Evolutionary conservation across 345 rosid species (phyloP), one percentile per base, ranked within the genome.

Genomic region (Eutrema heterophyllum): DNA sequence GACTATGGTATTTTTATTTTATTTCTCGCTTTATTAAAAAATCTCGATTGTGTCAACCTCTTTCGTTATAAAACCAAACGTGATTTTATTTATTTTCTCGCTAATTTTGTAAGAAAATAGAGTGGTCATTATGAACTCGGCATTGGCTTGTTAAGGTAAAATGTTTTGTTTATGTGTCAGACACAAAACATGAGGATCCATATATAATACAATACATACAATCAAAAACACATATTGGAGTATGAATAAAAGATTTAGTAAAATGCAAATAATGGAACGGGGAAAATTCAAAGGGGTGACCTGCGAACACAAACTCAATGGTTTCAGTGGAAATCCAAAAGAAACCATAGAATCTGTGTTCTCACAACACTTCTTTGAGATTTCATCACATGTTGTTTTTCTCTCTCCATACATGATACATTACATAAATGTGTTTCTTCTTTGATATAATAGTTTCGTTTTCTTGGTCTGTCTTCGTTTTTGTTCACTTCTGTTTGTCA

Each of bases 221-320:
- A 21, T 12, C 14, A 35, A 36, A 33, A 6, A 63, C 1, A 41
- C 4, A 32, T 2, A 46, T 4, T 56, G 24, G 59, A 56, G 12
- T 24, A 64, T 24, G 50, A 52, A 53, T 9, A 0, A 64, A 52
- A 33, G 18, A 32, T 13, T 9, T 15, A 14, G 38, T 40, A 41
- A 45, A 38, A 32, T 64, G 30, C 24, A 45, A 60, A 43, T 32
- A 21, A 15, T 40, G 13, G n/a, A 68, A 43, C 41, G 44, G 27
- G 33, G 16, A 64, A 33, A 69, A 68, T 44, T 68, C 79, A 36
- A 75, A 68, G 74, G 79, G 79, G 79, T 75, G 79, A 75, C 79
- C 74, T 68, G 79, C 68, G 74, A 75, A 75, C 74, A 75, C 64
- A 68, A 61, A 60, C 69, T 53, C 69, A 0, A 50, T 67, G 51